Evolutionary conservation across 257 asterid species (phyloP).

Genomic region (Przewalskia tangutica): DNA sequence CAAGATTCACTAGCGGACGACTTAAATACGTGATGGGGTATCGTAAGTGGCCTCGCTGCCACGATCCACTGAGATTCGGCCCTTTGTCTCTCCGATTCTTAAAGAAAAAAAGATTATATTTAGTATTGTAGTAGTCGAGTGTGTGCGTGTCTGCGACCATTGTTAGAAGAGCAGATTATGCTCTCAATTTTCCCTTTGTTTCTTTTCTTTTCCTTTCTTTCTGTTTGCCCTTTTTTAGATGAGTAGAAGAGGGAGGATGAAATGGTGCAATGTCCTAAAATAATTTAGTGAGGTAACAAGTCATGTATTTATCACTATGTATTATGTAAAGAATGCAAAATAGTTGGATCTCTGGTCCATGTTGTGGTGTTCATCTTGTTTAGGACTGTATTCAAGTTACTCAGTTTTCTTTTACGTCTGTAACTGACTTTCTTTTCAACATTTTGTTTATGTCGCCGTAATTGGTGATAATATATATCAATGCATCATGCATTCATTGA

Average conservation of each 20-base stretch:
- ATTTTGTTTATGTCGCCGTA: background rate
- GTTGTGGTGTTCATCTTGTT: conserved; percentile 1
- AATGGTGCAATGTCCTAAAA: conserved; percentile 1
- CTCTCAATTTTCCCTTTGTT: background rate
- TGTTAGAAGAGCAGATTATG: background rate
- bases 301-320: background rate
- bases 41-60: too few species aligned
- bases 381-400: background rate
- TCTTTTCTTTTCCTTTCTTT: background rate
- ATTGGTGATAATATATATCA: background rate
- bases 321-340: background rate
- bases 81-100: too few species aligned
- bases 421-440: background rate
- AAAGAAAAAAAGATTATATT: background rate
- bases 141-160: background rate
- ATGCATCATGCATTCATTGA: background rate
- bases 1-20: too few species aligned
- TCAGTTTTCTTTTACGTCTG: background rate
- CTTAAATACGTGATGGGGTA: too few species aligned
- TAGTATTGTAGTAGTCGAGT: background rate
- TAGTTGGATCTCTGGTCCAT: conserved; percentile 8
- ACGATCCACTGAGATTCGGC: too few species aligned
- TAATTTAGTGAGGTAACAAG: background rate
- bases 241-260: background rate
- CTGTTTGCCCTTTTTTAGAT: background rate